phyloP scores from a whole-genome alignment of 352 stramenopile genomes.

The Sclerospora graminicola region DNA sequence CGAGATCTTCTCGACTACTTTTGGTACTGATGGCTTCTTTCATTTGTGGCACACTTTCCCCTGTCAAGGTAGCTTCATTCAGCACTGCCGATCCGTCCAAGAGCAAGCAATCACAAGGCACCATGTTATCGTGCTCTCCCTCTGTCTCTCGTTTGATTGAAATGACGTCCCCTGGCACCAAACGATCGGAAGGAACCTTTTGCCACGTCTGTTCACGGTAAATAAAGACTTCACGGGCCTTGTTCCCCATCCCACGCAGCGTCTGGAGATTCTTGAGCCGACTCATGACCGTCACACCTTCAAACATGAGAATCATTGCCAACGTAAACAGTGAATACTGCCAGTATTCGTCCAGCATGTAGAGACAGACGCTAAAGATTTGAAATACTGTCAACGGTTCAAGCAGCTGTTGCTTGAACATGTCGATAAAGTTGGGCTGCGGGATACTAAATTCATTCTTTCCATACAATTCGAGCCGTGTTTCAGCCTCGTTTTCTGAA shows the following conservation, averaged over 20 bases:
- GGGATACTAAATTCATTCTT: conserved; percentile 93
- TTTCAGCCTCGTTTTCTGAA: conserved; percentile 29
- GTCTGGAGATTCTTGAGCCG: conserved; percentile 93
- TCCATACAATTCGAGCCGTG: conserved; percentile 63
- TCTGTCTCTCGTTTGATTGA: conserved; percentile 87
- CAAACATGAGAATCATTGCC: conserved; percentile 97
- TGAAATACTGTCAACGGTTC: conserved; percentile 99
- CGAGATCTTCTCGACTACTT: conserved; percentile 64
- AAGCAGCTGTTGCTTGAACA: conserved; percentile 96
- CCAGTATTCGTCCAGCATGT: conserved; percentile 99
- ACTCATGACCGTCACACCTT: conserved; percentile 93
- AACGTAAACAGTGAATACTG: conserved; percentile 99
- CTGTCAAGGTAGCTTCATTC: conserved; percentile 98
- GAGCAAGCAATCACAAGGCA: conserved; percentile 95
- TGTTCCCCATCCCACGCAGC: conserved; percentile 90
- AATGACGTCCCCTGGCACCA: conserved; percentile 91
- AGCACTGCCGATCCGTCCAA: conserved; percentile 92
- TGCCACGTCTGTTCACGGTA: conserved; percentile 86
- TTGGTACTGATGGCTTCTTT: conserved; percentile 89
- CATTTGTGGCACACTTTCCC: conserved; percentile 96
- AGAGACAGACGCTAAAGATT: conserved; percentile 97
- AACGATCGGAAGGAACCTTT: conserved; percentile 64
- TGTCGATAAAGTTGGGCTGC: conserved; percentile 90
- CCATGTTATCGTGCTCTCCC: conserved; percentile 65
- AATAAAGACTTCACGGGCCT: conserved; percentile 81